Conservation (phyloP, 371 early-diverging fungal species). For the Syncephalastrum contaminatum region DNA sequence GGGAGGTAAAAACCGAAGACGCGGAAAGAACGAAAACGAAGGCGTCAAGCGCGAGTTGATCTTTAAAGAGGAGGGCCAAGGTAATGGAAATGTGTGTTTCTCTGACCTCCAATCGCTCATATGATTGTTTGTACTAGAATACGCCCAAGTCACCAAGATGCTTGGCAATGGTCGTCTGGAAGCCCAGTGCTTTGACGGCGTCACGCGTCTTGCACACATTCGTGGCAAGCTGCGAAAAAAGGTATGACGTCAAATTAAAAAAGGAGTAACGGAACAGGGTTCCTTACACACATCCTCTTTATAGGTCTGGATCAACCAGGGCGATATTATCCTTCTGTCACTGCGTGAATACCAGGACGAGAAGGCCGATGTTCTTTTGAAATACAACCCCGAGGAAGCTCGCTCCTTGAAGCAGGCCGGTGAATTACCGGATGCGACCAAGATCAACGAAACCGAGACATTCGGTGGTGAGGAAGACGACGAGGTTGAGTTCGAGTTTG, state of each 20-base stretch:
- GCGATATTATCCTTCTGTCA: conserved; percentile 94
- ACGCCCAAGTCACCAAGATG: conserved; percentile 94
- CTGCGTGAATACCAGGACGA: conserved; percentile 97
- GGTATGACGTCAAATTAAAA: conserved; percentile 42
- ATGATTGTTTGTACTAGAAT: conserved; percentile 58
- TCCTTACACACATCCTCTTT: conserved; percentile 6
- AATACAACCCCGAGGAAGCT: conserved; percentile 99
- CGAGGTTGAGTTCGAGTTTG: conserved; percentile 89
- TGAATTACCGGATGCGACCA: conserved; percentile 94
- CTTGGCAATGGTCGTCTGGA: conserved; percentile 97
- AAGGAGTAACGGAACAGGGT: not conserved
- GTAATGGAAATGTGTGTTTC: conserved; percentile 30
- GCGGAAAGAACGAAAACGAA: conserved; percentile 98
- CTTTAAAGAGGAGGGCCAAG: conserved; percentile 95
- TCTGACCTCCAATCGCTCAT: not conserved
- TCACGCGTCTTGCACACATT: conserved; percentile 92
- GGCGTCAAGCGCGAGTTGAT: conserved; percentile 93
- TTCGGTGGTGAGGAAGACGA: conserved; percentile 74
- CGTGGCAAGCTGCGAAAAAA: conserved; percentile 98
- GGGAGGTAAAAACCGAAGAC: conserved; percentile 96
- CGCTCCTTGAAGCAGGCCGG: conserved; percentile 92
- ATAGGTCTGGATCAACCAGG: conserved; percentile 88
- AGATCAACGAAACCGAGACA: conserved; percentile 78
- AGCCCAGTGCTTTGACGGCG: conserved; percentile 93
- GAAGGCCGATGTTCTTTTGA: conserved; percentile 97